Conservation (phyloP, 116 monocot genomes). For the Phalaenopsis hybrid region DNA sequence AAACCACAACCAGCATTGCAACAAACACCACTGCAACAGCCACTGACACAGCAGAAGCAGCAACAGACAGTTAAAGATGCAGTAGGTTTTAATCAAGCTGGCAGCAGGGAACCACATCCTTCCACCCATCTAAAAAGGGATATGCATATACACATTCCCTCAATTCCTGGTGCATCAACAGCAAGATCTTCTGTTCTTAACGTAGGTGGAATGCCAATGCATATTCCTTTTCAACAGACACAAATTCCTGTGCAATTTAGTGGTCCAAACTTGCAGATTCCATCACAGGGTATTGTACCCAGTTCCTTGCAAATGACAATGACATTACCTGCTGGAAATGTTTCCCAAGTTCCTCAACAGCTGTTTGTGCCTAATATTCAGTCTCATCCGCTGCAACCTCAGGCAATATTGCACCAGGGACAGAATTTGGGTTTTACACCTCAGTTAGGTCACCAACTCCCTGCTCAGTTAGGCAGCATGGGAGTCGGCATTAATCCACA, state of each 20-base stretch:
- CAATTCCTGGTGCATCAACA: constrained; percentile 8
- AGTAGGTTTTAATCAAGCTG: constrained; percentile 22
- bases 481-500: constrained; percentile 48
- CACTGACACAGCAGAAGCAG: neutral
- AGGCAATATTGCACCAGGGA: constrained; percentile 62
- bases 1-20: constrained; percentile 33
- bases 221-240: constrained; percentile 43
- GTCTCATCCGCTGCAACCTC: constrained; percentile 51
- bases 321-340: constrained; percentile 40
- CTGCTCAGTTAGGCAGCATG: constrained; percentile 54
- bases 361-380: constrained; percentile 49
- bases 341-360: constrained; percentile 42
- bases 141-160: constrained; percentile 20
- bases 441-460: constrained; percentile 47
- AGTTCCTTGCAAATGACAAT: constrained; percentile 50
- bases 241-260: constrained; percentile 63
- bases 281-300: constrained; percentile 29
- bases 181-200: constrained; percentile 34
- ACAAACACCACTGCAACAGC: constrained; percentile 7
- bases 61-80: constrained; percentile 20
- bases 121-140: constrained; percentile 44
- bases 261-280: constrained; percentile 45
- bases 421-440: constrained; percentile 48
- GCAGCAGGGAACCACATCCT: constrained; percentile 25
- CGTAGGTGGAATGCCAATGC: constrained; percentile 34